Base-by-base conservation (phyloP, 805 yeast genomes). In the Zygosaccharomyces rouxii region DNA sequence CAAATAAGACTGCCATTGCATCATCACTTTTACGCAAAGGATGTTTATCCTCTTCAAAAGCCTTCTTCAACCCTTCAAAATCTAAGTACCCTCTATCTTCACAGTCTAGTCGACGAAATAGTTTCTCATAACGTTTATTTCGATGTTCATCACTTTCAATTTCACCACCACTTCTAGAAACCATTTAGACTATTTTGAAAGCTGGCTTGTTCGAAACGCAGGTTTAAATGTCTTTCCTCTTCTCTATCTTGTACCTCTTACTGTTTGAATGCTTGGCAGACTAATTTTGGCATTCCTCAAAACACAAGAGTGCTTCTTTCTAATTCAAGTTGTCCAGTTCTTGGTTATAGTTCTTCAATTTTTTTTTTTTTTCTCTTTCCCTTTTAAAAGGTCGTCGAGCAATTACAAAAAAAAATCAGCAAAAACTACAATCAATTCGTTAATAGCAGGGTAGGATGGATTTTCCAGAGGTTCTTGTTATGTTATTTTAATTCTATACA, bases 21-120 rank as follows among this genome's bases (percentile, higher is more conserved):
- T 75, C 81, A 4, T 78, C 77, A 22, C 80, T 79, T 48, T 79
- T 73, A 43, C 78, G 78, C 19, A 86, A 68, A 1, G 92, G 95
- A 63, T 86, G 89, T 48, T 82, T 74, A 33, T 75, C 65, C 64
- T 44, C 60, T 57, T 63, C 64, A 42, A 75, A 72, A 0, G 78
- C 79, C 45, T 59, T 51, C 10, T 59, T 57, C 31, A 76, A 57
- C 5, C 71, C 64, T 10, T 61, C 63, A 9, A 65, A 59, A 47
- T 73, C 72, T 2, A 75, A 58, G 19, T 58, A 52, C 1, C 78
- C 77, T 18, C 60, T 60, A 31, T 63, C 51, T 19, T 69, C 53
- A 14, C 67, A 56, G 55, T 80, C 84, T 21, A 80, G 69, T 38
- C 66, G 56, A 19, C 68, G 59, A 53, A 76, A 80, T 16, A 80